Evolutionary conservation across 1,139 yeast genomes (phyloP).

Genomic region (Protomyces gravidus): DNA sequence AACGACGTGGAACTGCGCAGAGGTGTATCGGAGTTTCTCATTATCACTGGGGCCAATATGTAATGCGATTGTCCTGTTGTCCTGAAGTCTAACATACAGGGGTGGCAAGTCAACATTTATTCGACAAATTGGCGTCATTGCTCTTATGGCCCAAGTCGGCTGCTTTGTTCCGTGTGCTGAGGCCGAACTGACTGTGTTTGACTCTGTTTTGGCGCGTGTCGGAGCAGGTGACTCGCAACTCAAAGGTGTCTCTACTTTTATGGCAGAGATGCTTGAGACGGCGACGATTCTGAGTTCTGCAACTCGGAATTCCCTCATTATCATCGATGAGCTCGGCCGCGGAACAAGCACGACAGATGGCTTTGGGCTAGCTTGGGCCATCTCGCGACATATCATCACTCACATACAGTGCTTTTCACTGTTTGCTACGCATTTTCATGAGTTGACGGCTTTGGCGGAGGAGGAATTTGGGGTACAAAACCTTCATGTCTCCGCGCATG

Average conservation of each 20-base stretch:
- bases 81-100: not conserved
- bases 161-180: constrained; percentile 75
- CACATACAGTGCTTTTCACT: constrained; percentile 71
- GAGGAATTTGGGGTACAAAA: constrained; percentile 62
- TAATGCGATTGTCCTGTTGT: constrained; percentile 45
- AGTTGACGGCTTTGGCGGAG: constrained; percentile 71
- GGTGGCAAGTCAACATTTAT: constrained; percentile 87
- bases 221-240: constrained; percentile 98
- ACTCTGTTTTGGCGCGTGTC: constrained; percentile 90
- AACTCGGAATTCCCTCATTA: constrained; percentile 73
- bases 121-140: constrained; percentile 83
- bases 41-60: constrained; percentile 97
- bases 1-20: constrained; percentile 65
- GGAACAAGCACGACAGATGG: constrained; percentile 98
- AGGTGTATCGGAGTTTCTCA: constrained; percentile 59
- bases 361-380: constrained; percentile 95
- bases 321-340: constrained; percentile 91
- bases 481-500: constrained; percentile 90
- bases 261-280: constrained; percentile 97
- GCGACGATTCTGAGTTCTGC: constrained; percentile 87
- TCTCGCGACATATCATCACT: constrained; percentile 74
- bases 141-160: constrained; percentile 87
- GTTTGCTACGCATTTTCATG: constrained; percentile 97
- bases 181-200: constrained; percentile 78
- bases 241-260: constrained; percentile 92